Evolutionary conservation across 257 asterid genomes (phyloP).

Genomic region (Handroanthus guayacan): DNA sequence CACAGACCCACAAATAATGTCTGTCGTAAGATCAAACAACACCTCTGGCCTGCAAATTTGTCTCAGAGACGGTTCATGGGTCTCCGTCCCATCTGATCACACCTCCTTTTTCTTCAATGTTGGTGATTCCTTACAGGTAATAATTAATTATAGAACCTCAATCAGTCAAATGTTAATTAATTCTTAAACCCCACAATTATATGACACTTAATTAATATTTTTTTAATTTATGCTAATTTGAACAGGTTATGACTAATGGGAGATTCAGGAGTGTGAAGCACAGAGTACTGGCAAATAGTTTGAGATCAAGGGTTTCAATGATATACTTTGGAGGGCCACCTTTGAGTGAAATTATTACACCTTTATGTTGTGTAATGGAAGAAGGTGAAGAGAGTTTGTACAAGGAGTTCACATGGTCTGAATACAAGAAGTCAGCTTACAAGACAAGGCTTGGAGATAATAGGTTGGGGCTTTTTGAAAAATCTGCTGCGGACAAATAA

Average conservation of each 20-base stretch:
- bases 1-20: constrained; percentile 65
- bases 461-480: constrained; percentile 58
- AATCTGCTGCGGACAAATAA: constrained; percentile 33
- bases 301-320: constrained; percentile 62
- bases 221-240: neutral
- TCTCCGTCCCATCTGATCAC: constrained; percentile 56
- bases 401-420: constrained; percentile 74
- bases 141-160: too few relatives aligned
- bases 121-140: constrained; percentile 62
- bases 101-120: constrained; percentile 60
- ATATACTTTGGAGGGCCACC: constrained; percentile 77
- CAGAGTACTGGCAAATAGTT: constrained; percentile 54
- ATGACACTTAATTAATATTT: too few relatives aligned
- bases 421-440: constrained; percentile 72
- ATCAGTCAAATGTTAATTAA: too few relatives aligned
- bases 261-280: constrained; percentile 70
- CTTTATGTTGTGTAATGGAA: constrained; percentile 52
- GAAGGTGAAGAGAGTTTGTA: constrained; percentile 65
- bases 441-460: constrained; percentile 64
- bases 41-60: constrained; percentile 55
- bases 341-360: constrained; percentile 50
- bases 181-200: too few relatives aligned
- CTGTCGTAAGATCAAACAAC: constrained; percentile 56
- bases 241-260: constrained; percentile 72
- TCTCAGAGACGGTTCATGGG: constrained; percentile 52